Evolutionary conservation across 345 rosid species (phyloP).

Genomic region (Sisymbrium altissimum): DNA sequence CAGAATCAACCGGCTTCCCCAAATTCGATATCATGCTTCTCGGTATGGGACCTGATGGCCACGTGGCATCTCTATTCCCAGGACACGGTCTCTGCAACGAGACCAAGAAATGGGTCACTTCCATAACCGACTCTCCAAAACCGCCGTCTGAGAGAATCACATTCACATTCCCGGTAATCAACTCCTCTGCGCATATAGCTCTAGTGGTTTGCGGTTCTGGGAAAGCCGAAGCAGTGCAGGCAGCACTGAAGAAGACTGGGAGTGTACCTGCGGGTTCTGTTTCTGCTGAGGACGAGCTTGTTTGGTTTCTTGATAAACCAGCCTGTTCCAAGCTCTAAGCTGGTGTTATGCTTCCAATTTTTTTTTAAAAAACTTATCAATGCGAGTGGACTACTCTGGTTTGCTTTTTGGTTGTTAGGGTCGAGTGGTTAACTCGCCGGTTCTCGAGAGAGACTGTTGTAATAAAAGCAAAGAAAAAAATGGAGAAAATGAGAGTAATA

Average conservation of each 20-base stretch:
- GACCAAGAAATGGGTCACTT: slow-evolving; percentile 69
- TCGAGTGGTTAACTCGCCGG: slow-evolving; percentile 11
- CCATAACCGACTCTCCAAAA: slow-evolving; percentile 74
- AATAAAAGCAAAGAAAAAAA: slow-evolving; percentile 21
- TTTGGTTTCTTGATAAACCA: slow-evolving; percentile 81
- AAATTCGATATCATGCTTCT: slow-evolving; percentile 84
- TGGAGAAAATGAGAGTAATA: neutral
- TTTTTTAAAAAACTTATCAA: neutral
- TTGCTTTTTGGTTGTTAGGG: neutral
- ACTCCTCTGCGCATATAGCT: slow-evolving; percentile 68
- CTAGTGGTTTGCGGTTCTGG: slow-evolving; percentile 71
- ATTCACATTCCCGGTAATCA: slow-evolving; percentile 80
- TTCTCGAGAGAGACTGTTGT: slow-evolving; percentile 13
- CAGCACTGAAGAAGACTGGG: slow-evolving; percentile 44
- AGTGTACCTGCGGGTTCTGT: slow-evolving; percentile 60
- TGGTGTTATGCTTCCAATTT: neutral
- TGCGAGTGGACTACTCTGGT: slow-evolving; percentile 9
- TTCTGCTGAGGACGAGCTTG: slow-evolving; percentile 65
- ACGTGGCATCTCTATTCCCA: slow-evolving; percentile 79
- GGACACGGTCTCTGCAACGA: slow-evolving; percentile 69
- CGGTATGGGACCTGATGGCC: slow-evolving; percentile 95
- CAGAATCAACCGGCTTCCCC: slow-evolving; percentile 60
- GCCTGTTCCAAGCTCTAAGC: slow-evolving; percentile 67
- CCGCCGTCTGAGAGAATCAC: slow-evolving; percentile 88
- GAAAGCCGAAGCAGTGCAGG: slow-evolving; percentile 54